phyloP scores from a whole-genome alignment of 2,329 filamentous ascomycete genomes.

The Cordyceps tenuipes region DNA sequence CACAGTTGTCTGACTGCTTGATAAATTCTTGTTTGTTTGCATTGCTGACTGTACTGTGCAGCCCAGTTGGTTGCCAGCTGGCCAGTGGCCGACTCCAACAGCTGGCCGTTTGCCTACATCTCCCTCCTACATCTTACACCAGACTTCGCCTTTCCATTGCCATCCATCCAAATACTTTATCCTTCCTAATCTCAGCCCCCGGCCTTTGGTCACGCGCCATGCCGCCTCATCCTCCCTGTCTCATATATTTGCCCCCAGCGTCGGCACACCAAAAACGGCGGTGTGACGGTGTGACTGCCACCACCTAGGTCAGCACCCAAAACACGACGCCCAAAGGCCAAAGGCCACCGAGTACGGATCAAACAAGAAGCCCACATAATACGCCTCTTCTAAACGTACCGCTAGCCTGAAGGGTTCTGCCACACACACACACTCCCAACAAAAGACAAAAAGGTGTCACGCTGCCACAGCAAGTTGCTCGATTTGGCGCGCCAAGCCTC shows the following conservation, averaged over 20 bases:
- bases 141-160: background rate
- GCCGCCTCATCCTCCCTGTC: background rate
- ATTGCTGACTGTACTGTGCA: no score
- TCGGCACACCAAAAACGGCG: background rate
- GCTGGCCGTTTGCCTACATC: background rate
- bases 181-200: background rate
- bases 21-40: no score
- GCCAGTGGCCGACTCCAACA: no score
- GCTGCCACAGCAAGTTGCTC: conserved; percentile 6
- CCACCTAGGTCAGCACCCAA: conserved; percentile 1
- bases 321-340: background rate
- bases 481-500: conserved; percentile 2
- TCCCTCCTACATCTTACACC: background rate
- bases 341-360: background rate
- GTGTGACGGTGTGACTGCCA: no score
- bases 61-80: no score
- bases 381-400: conserved; percentile 7
- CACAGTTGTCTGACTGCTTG: no score
- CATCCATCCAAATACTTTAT: background rate
- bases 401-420: background rate
- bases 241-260: background rate
- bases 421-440: background rate
- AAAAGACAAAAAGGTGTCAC: background rate
- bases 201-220: background rate
- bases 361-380: background rate